Evolutionary conservation across 1,139 yeast genomes (phyloP), one percentile per base, ranked within the genome.

Genomic region (Tardiomyces blankii): DNA sequence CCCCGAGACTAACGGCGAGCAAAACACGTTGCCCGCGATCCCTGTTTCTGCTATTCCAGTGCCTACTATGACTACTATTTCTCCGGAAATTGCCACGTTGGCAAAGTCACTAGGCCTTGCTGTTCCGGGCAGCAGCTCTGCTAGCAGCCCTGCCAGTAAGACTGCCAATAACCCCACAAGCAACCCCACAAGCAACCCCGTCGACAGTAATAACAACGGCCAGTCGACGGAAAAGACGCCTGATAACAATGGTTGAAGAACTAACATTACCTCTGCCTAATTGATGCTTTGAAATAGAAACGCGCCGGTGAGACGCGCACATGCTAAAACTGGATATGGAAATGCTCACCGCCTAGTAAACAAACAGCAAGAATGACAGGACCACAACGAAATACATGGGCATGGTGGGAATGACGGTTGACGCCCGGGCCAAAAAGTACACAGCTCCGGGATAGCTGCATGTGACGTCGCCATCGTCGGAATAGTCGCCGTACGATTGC

Each of bases 391-490:
- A 13, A 30, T 30, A 30, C 16, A 30, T 30, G 16, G 16, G 35
- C n/a, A 30, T 30, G 35, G 16, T 30, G 35, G 16, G 35, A 13
- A 13, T 11, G 9, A 30, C 16, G 4, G 16, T 5, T 3, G 39
- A 32, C 2, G 48, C 49, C n/a, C 40, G 28, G 27, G 57, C 60
- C 35, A 51, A 49, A 28, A 52, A 49, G 49, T 63, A 64, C 2
- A 61, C 60, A 0, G 67, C 67, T 2, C 67, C 67, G 1, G 67
- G 67, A 38, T 61, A 64, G 45, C 64, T 61, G 47, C 68, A 64
- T 21, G 61, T 57, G 28, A 64, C 58, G 33, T 59, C 63, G 14
- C 68, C 68, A 43, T 62, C 55, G 33, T 53, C 55, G 3, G 54
- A 48, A 14, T 52, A 47, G 19, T 50, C 45, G 8, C 68, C 68